phyloP scores from a whole-genome alignment of 1,284 basidiomycete genomes.

The Vanrija humicola region DNA sequence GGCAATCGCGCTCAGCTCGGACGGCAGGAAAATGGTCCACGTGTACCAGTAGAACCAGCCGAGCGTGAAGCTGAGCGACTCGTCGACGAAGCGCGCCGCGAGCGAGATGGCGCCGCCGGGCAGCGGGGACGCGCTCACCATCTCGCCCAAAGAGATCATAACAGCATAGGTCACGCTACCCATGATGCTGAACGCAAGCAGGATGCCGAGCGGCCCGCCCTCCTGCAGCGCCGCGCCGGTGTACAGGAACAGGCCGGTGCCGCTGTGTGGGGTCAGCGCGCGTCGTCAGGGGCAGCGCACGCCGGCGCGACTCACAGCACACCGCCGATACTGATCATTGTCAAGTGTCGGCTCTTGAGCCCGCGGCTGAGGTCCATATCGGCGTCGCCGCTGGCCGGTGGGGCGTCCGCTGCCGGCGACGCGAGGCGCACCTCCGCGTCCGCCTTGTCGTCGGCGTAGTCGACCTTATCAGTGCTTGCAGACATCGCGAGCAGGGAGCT shows the following conservation, averaged over 20 bases:
- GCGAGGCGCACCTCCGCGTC: too few species aligned
- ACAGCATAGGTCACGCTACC: conserved; percentile 45
- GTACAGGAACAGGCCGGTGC: conserved; percentile 8
- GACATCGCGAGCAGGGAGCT: too few species aligned
- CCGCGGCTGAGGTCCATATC: conserved; percentile 19
- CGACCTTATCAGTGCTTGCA: too few species aligned
- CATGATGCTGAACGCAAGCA: conserved; percentile 24
- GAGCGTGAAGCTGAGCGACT: conserved; percentile 73
- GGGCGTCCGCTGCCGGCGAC: background rate
- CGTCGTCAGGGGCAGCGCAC: too few species aligned
- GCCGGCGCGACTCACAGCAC: conserved; percentile 18
- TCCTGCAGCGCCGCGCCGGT: conserved; percentile 16
- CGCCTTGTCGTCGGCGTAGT: too few species aligned
- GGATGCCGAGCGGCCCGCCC: conserved; percentile 48
- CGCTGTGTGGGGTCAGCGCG: background rate
- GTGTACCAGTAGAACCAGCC: conserved; percentile 81
- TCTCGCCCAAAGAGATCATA: conserved; percentile 51
- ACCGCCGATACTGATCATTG: conserved; percentile 34
- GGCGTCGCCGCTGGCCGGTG: background rate
- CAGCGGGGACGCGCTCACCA: conserved; percentile 50
- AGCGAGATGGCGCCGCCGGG: conserved; percentile 71
- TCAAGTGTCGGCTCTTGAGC: conserved; percentile 28
- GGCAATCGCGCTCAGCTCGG: conserved; percentile 70
- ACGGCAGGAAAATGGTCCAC: conserved; percentile 63
- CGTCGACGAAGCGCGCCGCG: conserved; percentile 59